Evolutionary conservation across 495 filamentous ascomycete species (phyloP), one percentile per base, ranked within the genome.

Genomic region (Amniculicola lignicola): DNA sequence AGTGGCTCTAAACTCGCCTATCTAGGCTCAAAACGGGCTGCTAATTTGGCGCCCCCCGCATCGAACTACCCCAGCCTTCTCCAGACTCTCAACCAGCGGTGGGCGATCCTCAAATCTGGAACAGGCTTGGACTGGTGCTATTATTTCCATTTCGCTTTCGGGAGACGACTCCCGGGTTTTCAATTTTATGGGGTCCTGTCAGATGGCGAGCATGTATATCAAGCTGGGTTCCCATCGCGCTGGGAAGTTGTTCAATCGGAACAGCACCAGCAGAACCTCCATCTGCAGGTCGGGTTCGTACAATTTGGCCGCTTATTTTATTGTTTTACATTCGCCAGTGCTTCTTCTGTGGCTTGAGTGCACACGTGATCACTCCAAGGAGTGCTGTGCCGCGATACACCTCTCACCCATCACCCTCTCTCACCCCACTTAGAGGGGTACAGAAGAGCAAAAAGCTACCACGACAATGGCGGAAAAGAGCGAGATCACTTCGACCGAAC

Each of bases 401-500:
- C 23, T 23, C 12, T 42, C 22, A 7, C 21, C n/a, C 1, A 36
- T n/a, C 21, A 18, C 4, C 11, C 19, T 25, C 25, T 46, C 18
- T 47, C 19, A 12, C 23, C 28, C n/a, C n/a, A n/a, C n/a, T n/a
- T n/a, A n/a, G n/a, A n/a, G n/a, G n/a, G n/a, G n/a, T n/a, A n/a
- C n/a, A n/a, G n/a, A n/a, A 33, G 57, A 54, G 1, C 25, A 54
- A 31, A 54, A 46, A 27, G 24, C 16, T 7, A 19, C 25, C 14
- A 37, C 51, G 10, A 49, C 21, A 16, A 54, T 61, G 57, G 14
- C 57, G 5, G 49, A 61, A 27, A 52, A 53, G 39, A 40, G 27
- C 55, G 55, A 52, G 2, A 36, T 24, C 2, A 5, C 6, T 14
- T 39, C 18, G 25, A 39, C 44, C 18, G n/a, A 46, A 24, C 36